Evolutionary conservation across 73 alveolate genomes (phyloP).

Genomic region (Paraurostyla sp.): DNA sequence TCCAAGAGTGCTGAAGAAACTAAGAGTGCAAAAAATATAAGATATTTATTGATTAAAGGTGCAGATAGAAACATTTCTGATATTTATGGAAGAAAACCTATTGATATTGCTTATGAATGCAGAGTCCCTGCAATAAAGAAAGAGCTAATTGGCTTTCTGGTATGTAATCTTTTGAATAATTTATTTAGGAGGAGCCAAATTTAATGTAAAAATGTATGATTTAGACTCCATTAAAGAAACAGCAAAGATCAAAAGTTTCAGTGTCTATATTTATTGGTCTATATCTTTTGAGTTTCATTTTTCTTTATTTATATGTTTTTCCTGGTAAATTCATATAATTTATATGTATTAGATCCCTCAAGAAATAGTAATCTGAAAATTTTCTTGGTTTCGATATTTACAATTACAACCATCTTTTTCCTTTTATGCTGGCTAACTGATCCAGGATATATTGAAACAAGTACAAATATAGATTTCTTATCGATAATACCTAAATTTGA

Average conservation of each 20-base stretch:
- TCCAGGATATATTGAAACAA: conserved; percentile 71
- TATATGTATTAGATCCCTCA: not conserved
- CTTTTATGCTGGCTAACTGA: conserved; percentile 58
- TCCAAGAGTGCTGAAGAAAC: conserved; percentile 36
- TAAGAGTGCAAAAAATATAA: conserved; percentile 33
- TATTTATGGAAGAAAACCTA: conserved; percentile 52
- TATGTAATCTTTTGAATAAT: not conserved
- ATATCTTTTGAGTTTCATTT: not conserved
- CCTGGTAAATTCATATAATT: not conserved
- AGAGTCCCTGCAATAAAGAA: not conserved
- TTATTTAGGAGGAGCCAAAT: conserved; percentile 44
- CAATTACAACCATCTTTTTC: conserved; percentile 54
- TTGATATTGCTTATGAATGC: conserved; percentile 34
- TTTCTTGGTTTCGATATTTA: not conserved
- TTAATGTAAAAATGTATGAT: conserved; percentile 33
- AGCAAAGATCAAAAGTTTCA: not conserved
- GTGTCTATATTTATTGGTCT: not conserved
- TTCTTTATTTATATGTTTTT: not conserved
- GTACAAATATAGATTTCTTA: conserved; percentile 3
- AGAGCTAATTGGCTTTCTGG: conserved; percentile 9
- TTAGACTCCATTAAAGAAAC: conserved; percentile 34
- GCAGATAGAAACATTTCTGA: conserved; percentile 54
- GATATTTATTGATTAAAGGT: conserved; percentile 45
- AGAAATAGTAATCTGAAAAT: not conserved
- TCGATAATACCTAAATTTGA: conserved; percentile 53